A percentile compares a stretch with the other conserved stretches of the same genome.
Conservation (phyloP, 116 monocot genomes). For the Zostera marina region DNA sequence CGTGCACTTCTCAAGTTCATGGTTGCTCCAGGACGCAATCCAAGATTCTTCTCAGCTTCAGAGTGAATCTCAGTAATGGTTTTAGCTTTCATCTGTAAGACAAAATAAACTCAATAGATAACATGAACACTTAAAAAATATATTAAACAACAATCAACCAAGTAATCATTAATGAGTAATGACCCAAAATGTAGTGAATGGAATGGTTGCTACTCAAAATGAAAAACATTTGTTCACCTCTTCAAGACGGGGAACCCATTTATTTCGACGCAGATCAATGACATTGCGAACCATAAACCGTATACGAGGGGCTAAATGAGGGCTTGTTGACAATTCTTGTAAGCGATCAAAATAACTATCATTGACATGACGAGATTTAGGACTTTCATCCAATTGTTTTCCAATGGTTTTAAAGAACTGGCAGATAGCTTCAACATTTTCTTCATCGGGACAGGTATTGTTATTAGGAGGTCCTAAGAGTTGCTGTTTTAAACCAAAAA, state of each 20-base stretch:
- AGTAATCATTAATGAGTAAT: too few species aligned
- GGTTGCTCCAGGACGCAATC: conserved; percentile 74
- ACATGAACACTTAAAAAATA: not conserved
- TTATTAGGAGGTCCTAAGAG: conserved; percentile 54
- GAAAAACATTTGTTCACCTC: conserved; percentile 34
- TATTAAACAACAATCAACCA: too few species aligned
- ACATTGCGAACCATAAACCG: conserved; percentile 88
- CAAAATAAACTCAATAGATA: not conserved
- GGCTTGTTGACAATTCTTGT: conserved; percentile 40
- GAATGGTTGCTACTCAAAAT: not conserved
- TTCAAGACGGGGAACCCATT: conserved; percentile 89
- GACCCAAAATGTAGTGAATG: not conserved
- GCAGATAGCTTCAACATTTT: conserved; percentile 92
- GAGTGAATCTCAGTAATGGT: conserved; percentile 83
- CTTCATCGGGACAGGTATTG: conserved; percentile 56
- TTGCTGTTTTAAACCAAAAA: conserved; percentile 29
- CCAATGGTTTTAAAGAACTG: conserved; percentile 92
- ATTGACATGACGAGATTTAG: conserved; percentile 63
- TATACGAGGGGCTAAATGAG: conserved; percentile 49
- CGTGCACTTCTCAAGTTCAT: conserved; percentile 59
- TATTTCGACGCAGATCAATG: conserved; percentile 71
- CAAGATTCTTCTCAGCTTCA: conserved; percentile 91
- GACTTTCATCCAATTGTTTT: conserved; percentile 81
- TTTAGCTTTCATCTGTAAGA: conserved; percentile 76
- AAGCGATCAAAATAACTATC: conserved; percentile 59